These are phyloP conservation scores for Rhizoclosmatium sp. DNA, from an alignment of 192 early-diverging fungal species.

Conservation along the genomic window DNA sequence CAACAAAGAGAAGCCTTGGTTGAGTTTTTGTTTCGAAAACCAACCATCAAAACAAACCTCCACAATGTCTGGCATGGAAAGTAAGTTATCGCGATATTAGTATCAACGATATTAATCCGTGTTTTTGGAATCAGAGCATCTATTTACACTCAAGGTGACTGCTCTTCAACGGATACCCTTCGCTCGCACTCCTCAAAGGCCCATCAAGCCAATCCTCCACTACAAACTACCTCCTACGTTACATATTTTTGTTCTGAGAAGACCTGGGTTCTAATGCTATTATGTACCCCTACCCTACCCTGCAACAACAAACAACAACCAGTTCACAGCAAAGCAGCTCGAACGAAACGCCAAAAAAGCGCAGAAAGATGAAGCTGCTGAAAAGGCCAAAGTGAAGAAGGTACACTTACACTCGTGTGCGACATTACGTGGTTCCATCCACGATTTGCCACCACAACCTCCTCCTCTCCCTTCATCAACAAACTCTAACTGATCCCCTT, in stretches of 20 bases:
- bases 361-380: slow-evolving; percentile 81
- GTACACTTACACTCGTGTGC: slow-evolving; percentile 42
- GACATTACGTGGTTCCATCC: neutral
- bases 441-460: neutral
- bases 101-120: neutral
- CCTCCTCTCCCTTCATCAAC: neutral
- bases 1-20: too few relatives aligned
- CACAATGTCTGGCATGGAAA: slow-evolving; percentile 25
- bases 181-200: neutral
- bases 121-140: slow-evolving; percentile 42
- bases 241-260: neutral
- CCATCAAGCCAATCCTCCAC: neutral
- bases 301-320: neutral
- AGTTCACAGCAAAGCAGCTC: slow-evolving; percentile 94
- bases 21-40: neutral
- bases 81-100: neutral
- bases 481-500: neutral
- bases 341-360: slow-evolving; percentile 84
- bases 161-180: neutral
- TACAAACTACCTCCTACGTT: neutral
- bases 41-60: neutral
- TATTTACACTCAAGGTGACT: slow-evolving; percentile 52
- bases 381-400: slow-evolving; percentile 90
- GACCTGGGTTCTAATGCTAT: neutral
- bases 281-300: neutral